These are phyloP conservation scores for Melanogaster broomeanus DNA, from an alignment of 768 basidiomycete species.

Conservation along the genomic window DNA sequence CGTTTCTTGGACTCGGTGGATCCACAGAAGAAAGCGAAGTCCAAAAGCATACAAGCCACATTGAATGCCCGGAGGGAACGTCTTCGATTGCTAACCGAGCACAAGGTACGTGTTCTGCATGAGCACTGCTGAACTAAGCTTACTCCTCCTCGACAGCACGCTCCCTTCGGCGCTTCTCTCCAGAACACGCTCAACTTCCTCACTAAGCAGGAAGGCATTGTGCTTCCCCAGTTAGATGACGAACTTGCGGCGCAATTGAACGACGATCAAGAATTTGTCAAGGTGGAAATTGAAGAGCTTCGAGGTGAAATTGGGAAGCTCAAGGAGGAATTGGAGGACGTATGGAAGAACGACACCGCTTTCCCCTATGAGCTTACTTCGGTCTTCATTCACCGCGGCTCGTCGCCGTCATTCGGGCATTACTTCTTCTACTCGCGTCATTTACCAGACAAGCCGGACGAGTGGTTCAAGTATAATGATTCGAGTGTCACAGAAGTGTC, in stretches of 20 bases:
- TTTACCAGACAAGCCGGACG: constrained; percentile 75
- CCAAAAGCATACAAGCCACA: constrained; percentile 68
- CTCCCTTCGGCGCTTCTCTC: constrained; percentile 58
- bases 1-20: constrained; percentile 84
- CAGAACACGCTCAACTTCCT: constrained; percentile 60
- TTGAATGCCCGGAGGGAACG: constrained; percentile 67
- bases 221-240: constrained; percentile 56
- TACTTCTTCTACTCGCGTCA: constrained; percentile 96
- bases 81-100: constrained; percentile 64
- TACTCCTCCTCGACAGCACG: constrained; percentile 44
- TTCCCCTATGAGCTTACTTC: constrained; percentile 89
- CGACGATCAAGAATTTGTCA: constrained; percentile 53
- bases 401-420: constrained; percentile 85
- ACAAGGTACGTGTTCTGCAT: constrained; percentile 54
- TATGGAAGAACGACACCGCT: constrained; percentile 70
- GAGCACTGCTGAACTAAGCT: not conserved
- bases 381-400: constrained; percentile 93
- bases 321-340: constrained; percentile 66
- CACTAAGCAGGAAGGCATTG: constrained; percentile 43
- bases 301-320: constrained; percentile 50
- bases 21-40: constrained; percentile 65
- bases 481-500: constrained; percentile 76
- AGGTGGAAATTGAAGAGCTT: constrained; percentile 57
- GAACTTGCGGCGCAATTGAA: constrained; percentile 54
- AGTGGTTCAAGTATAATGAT: constrained; percentile 98